Evolutionary conservation across 1,284 basidiomycete species (phyloP), one percentile per base, ranked within the genome.

Genomic region (Fistulinella staudtii): DNA sequence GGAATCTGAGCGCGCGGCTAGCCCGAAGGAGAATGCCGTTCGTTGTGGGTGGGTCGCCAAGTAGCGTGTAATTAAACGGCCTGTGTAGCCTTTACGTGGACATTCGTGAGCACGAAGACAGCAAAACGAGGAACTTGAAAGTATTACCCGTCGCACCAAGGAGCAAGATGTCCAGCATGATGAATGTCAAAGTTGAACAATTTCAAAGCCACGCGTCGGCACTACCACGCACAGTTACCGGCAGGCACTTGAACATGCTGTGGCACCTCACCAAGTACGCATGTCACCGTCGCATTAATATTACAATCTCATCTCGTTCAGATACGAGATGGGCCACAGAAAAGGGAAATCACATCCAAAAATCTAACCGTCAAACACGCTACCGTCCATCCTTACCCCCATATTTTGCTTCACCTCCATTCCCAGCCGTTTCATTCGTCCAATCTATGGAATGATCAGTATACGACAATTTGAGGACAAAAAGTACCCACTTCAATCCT

Each of bases 401-500:
- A 89, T 81, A 53, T 72, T 87, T 58, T 82, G 77, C 56, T 84
- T 86, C 39, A 89, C 72, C 17, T 89, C 84, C 84, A 91, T 86
- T 0, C 89, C 89, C 20, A 91, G 61, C 22, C 81, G 67, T 60
- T 89, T 89, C 85, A 89, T 89, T 64, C 85, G 85, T 13, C 83
- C 81, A 36, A 78, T 82, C 82, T 87, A 47, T 13, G 39, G 38
- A 40, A 42, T 15, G 8, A 43, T 28, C 29, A 28, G 40, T 3
- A 25, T 35, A 2, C 17, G 31, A 15, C 30, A 18, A 15, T 3
- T 13, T 20, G 17, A 39, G 13, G 22, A 15, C 30, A n/a, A n/a
- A 15, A 17, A 54, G 49, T 57, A 11, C 52, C 5, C 34, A 88
- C 82, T 75, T 91, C 82, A 15, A 81, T 70, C 25, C 90, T 77